These are phyloP conservation scores for Aspergillus persii DNA, from an alignment of 2,329 filamentous ascomycete genomes.

Conservation along the genomic window DNA sequence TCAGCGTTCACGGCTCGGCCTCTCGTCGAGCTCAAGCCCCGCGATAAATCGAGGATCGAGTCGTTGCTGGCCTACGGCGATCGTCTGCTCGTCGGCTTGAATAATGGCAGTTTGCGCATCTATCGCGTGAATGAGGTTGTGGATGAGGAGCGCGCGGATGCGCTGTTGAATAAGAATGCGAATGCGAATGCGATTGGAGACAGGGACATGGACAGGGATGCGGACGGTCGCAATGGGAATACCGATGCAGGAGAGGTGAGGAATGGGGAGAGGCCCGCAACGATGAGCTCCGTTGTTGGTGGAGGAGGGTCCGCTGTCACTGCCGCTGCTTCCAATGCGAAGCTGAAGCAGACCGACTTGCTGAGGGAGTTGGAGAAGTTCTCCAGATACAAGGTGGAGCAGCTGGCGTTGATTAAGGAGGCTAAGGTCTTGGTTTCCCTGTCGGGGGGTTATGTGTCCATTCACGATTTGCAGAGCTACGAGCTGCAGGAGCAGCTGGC, in stretches of 20 bases:
- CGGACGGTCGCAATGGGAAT: not conserved
- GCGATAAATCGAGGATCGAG: conserved; percentile 97
- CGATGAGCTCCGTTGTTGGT: conserved; percentile 1
- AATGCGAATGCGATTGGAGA: not conserved
- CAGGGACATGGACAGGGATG: conserved; percentile 8
- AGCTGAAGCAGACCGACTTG: conserved; percentile 68
- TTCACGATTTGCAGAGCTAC: conserved; percentile 86
- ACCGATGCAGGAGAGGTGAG: conserved; percentile 3
- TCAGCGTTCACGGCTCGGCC: conserved; percentile 95
- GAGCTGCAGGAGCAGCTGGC: conserved; percentile 74
- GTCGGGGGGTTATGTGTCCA: conserved; percentile 82
- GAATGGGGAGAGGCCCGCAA: conserved; percentile 8
- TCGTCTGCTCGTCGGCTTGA: conserved; percentile 85
- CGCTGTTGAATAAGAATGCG: too few species aligned
- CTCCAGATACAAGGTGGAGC: conserved; percentile 82
- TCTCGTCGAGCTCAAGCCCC: conserved; percentile 92
- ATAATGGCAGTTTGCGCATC: conserved; percentile 81
- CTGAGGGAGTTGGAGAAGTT: conserved; percentile 93
- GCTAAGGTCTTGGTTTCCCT: conserved; percentile 87
- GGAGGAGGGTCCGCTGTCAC: too few species aligned
- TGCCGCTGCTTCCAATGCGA: conserved; percentile 12
- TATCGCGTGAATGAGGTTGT: conserved; percentile 78
- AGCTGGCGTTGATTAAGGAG: conserved; percentile 94
- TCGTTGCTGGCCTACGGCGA: conserved; percentile 92
- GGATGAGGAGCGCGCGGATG: conserved; percentile 32